Percentiles rank a stretch among this genome's conserved stretches.
phyloP scores from a whole-genome alignment of 768 basidiomycete genomes.

The Agaricus blazei region DNA sequence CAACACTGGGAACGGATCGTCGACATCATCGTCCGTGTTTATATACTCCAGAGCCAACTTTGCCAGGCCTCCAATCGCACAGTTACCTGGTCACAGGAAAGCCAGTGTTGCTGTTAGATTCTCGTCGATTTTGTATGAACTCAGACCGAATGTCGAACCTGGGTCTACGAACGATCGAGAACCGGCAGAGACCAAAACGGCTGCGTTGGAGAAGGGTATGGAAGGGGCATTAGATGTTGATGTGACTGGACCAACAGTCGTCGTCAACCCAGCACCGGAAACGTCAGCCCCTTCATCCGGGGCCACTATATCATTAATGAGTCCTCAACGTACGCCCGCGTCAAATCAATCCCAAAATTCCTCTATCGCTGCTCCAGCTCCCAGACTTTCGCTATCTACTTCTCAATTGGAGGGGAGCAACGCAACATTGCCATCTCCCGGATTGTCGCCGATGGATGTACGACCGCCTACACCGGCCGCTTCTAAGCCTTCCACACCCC shows the following conservation, averaged over 20 bases:
- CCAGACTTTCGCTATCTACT: slow-evolving; percentile 31
- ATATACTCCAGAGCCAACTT: slow-evolving; percentile 97
- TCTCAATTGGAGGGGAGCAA: slow-evolving; percentile 13
- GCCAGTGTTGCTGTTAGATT: slow-evolving; percentile 92
- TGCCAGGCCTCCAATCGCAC: slow-evolving; percentile 87
- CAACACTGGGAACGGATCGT: slow-evolving; percentile 34
- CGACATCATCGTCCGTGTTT: slow-evolving; percentile 64
- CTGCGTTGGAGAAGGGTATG: slow-evolving; percentile 60
- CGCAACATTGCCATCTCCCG: slow-evolving; percentile 41
- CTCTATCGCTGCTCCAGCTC: slow-evolving; percentile 46
- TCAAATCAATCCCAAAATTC: slow-evolving; percentile 18
- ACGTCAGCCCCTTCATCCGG: slow-evolving; percentile 3
- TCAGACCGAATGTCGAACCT: slow-evolving; percentile 56
- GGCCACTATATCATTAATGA: slow-evolving; percentile 16
- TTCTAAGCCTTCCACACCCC: slow-evolving; percentile 49
- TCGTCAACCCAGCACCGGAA: slow-evolving; percentile 3
- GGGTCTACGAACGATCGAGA: slow-evolving; percentile 17
- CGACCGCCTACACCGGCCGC: slow-evolving; percentile 60
- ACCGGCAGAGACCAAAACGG: slow-evolving; percentile 32
- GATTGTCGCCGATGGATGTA: slow-evolving; percentile 48
- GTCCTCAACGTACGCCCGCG: slow-evolving; percentile 28
- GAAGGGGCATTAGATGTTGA: slow-evolving; percentile 63
- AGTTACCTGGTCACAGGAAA: slow-evolving; percentile 94
- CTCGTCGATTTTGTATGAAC: slow-evolving; percentile 88
- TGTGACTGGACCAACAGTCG: slow-evolving; percentile 39